phyloP scores from a whole-genome alignment of 768 basidiomycete species.

The Suillus luteus region DNA sequence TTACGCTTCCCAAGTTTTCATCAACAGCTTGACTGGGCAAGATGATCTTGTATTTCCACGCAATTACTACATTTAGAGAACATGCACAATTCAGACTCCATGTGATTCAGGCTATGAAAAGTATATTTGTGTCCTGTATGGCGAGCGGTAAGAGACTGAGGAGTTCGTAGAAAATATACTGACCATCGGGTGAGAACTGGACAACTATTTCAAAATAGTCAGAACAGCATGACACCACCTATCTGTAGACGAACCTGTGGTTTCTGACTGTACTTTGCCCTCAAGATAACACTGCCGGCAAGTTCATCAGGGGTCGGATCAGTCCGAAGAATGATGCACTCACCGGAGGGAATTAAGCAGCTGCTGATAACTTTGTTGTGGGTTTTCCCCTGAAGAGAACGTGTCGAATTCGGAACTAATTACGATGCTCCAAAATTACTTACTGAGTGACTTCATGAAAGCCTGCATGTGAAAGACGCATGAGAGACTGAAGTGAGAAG shows the following conservation, averaged over 20 bases:
- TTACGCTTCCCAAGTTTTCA: too few species aligned
- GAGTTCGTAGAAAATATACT: conserved; percentile 17
- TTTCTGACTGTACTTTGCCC: conserved; percentile 54
- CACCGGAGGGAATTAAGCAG: conserved; percentile 49
- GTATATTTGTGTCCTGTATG: conserved; percentile 31
- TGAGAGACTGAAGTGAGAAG: neutral
- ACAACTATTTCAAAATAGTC: conserved; percentile 33
- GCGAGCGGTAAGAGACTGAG: neutral
- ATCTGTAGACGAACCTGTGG: conserved; percentile 42
- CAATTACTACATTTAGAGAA: neutral
- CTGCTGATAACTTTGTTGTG: conserved; percentile 54
- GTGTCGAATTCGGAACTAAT: conserved; percentile 6
- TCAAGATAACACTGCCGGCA: conserved; percentile 39
- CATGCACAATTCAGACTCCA: neutral
- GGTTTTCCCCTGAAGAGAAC: conserved; percentile 39
- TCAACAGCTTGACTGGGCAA: neutral
- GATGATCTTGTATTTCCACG: neutral
- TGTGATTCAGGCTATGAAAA: conserved; percentile 29
- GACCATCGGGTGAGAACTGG: conserved; percentile 46
- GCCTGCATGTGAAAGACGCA: conserved; percentile 36
- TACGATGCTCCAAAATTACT: conserved; percentile 18
- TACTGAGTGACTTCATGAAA: conserved; percentile 59
- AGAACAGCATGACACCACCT: conserved; percentile 7
- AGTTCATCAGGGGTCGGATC: neutral
- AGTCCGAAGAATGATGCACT: conserved; percentile 5